Evolutionary conservation across 2,329 filamentous ascomycete species (phyloP).

Genomic region (Diaporthe citriasiana): DNA sequence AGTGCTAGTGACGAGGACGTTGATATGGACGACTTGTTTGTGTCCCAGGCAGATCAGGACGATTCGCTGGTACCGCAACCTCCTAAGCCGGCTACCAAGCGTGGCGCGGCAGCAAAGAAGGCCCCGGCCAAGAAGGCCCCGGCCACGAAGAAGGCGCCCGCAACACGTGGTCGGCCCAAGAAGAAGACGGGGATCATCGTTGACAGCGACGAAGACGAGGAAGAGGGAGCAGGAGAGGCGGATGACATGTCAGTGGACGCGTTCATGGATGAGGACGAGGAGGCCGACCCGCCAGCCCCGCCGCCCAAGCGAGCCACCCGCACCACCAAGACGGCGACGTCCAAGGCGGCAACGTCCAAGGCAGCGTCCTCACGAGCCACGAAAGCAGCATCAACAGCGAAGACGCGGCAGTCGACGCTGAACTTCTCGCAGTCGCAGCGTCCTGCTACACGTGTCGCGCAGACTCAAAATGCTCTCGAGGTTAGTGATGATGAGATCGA

Average conservation of each 20-base stretch:
- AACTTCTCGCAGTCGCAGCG: conserved; percentile 61
- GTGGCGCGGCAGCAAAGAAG: conserved; percentile 49
- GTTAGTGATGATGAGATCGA: conserved; percentile 77
- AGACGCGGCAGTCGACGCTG: conserved; percentile 58
- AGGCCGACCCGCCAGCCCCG: conserved; percentile 52
- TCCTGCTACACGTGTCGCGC: conserved; percentile 49
- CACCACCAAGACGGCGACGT: conserved; percentile 44
- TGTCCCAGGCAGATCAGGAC: conserved; percentile 58
- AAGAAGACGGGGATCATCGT: conserved; percentile 56
- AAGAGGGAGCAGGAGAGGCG: conserved; percentile 46
- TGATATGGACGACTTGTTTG: conserved; percentile 58
- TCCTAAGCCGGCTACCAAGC: conserved; percentile 48
- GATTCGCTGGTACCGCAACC: conserved; percentile 61
- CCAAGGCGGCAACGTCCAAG: conserved; percentile 46
- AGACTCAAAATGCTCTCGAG: conserved; percentile 65
- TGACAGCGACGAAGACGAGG: conserved; percentile 55
- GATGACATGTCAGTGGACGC: conserved; percentile 49
- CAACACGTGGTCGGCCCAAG: conserved; percentile 58
- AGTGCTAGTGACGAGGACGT: conserved; percentile 65
- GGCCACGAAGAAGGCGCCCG: conserved; percentile 60
- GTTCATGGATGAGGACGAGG: conserved; percentile 53
- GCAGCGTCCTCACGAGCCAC: conserved; percentile 51
- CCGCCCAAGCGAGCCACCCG: conserved; percentile 54
- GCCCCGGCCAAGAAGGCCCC: conserved; percentile 53
- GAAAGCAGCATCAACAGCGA: conserved; percentile 49